A percentile compares a stretch with the other conserved stretches of the same genome.
These are phyloP conservation scores for Casuarina cunninghamiana DNA, from an alignment of 306 rosid species.

Conservation along the genomic window DNA sequence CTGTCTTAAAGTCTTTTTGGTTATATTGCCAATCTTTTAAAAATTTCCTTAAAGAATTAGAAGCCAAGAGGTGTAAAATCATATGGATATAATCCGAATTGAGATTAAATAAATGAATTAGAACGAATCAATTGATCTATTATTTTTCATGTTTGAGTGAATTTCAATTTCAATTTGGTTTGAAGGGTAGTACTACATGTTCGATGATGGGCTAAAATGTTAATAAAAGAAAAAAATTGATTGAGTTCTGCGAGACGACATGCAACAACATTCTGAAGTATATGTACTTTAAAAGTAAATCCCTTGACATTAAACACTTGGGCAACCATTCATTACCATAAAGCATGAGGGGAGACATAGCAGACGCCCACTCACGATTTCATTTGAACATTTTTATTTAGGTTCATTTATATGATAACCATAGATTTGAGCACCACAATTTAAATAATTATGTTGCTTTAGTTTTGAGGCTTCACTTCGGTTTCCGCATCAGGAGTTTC, in stretches of 20 bases:
- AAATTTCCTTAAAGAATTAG: no score
- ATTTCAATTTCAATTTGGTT: no score
- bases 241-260: not conserved
- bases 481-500: conserved; percentile 45
- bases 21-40: no score
- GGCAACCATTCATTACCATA: not conserved
- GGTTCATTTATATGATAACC: not conserved
- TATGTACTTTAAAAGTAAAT: not conserved
- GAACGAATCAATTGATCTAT: no score
- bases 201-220: no score
- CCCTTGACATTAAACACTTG: not conserved
- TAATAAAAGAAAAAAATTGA: not conserved
- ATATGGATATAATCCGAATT: no score
- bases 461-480: conserved; percentile 24
- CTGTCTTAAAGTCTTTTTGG: no score
- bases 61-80: no score
- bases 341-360: not conserved
- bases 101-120: no score
- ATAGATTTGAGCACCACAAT: not conserved
- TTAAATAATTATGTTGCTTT: not conserved
- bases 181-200: no score
- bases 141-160: no score
- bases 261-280: not conserved
- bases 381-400: not conserved
- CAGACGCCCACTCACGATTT: not conserved